phyloP scores from a whole-genome alignment of 1,284 basidiomycete genomes.

The Fistulinella cinereoalba region DNA sequence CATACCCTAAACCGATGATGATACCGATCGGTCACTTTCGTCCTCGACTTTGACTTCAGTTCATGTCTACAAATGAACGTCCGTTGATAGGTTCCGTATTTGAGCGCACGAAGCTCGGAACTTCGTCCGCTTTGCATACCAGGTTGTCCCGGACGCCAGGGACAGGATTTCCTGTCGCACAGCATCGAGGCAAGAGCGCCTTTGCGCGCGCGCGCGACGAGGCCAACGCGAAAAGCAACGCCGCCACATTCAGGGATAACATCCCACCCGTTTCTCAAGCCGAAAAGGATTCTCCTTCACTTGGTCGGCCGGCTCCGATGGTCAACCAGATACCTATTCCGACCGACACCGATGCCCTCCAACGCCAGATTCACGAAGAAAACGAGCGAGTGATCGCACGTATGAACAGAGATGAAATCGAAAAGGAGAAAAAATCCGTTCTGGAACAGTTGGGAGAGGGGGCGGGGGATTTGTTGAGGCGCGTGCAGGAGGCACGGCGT shows the following conservation, averaged over 20 bases:
- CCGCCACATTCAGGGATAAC: too few relatives aligned
- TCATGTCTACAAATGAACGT: constrained; percentile 13
- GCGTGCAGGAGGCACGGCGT: constrained; percentile 41
- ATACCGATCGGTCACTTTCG: too few relatives aligned
- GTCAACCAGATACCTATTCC: constrained; percentile 15
- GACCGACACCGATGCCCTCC: constrained; percentile 18
- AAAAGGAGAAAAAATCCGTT: constrained; percentile 47
- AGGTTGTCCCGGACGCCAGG: constrained; percentile 32
- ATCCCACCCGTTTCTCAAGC: too few relatives aligned
- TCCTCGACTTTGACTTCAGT: background rate
- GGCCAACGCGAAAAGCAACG: constrained; percentile 21
- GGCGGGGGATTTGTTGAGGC: constrained; percentile 46
- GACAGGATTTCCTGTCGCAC: constrained; percentile 56
- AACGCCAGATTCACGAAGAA: constrained; percentile 38
- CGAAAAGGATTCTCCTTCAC: background rate
- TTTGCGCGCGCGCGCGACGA: constrained; percentile 51
- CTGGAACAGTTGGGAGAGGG: constrained; percentile 53
- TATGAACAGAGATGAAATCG: constrained; percentile 47
- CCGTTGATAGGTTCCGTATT: constrained; percentile 55
- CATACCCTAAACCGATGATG: background rate
- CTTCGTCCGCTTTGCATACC: constrained; percentile 31
- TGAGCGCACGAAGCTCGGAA: constrained; percentile 46
- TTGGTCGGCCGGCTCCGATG: background rate
- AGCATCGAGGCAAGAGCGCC: constrained; percentile 60
- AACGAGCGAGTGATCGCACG: constrained; percentile 40